Evolutionary conservation across 2,329 filamentous ascomycete genomes (phyloP).

Genomic region (Stachybotrys elegans): DNA sequence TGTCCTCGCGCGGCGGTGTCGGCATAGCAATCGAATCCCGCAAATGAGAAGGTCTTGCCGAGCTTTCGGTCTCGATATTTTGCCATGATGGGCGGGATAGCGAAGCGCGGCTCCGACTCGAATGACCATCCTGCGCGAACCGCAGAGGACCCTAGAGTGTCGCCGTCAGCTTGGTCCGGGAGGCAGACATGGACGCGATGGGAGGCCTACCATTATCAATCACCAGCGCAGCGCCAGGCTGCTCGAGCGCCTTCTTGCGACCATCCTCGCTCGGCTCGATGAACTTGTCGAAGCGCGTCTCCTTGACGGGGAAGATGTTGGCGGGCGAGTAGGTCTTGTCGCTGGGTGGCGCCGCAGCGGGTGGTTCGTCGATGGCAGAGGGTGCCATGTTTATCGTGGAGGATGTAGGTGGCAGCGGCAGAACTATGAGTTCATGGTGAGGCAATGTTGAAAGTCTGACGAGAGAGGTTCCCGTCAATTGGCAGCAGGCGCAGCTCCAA

Average conservation of each 20-base stretch:
- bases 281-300: slow-evolving; percentile 55
- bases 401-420: slow-evolving; percentile 3
- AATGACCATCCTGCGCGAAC: slow-evolving; percentile 96
- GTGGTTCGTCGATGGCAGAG: slow-evolving; percentile 43
- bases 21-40: slow-evolving; percentile 87
- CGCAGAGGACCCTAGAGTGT: slow-evolving; percentile 66
- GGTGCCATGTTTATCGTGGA: slow-evolving; percentile 40
- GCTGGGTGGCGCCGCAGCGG: slow-evolving; percentile 26
- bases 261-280: slow-evolving; percentile 57
- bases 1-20: slow-evolving; percentile 91
- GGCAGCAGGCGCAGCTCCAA: slow-evolving; percentile 20
- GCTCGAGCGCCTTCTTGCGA: slow-evolving; percentile 61
- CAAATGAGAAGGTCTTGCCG: slow-evolving; percentile 85
- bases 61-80: slow-evolving; percentile 94
- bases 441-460: neutral
- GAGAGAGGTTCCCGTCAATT: slow-evolving; percentile 15
- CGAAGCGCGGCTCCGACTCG: slow-evolving; percentile 73
- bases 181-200: slow-evolving; percentile 7
- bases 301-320: slow-evolving; percentile 56
- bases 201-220: slow-evolving; percentile 82
- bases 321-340: slow-evolving; percentile 45
- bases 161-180: slow-evolving; percentile 13
- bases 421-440: slow-evolving; percentile 7
- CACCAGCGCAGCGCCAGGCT: slow-evolving; percentile 71
- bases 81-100: slow-evolving; percentile 84